Base-by-base conservation (phyloP, 805 yeast species). In the Wickerhamomyces silvicola region DNA sequence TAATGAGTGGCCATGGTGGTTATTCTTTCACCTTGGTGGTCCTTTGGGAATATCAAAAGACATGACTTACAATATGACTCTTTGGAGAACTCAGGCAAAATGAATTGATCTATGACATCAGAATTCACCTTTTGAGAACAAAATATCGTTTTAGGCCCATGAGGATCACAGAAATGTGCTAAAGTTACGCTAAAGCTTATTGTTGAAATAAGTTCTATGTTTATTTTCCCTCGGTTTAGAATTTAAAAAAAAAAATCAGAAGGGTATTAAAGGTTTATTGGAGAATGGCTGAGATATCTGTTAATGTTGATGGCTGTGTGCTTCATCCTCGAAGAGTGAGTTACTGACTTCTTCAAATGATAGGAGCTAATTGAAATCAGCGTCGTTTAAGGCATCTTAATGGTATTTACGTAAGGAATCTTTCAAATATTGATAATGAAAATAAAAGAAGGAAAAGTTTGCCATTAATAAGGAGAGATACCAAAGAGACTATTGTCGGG, bases 141-240 rank as follows among this genome's bases (percentile, higher is more conserved):
- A 49, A 78, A 55, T 2, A 81, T 61, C 24, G 76, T 69, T 10
- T 77, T 62, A 0, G 90, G 88, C 0, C 90, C 90, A 49, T 81
- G 88, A 15, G 75, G 68, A 54, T 81, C 90, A 53, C 90, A 81
- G 53, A 81, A 81, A 50, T 81, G 90, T 0, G 85, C 79, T 29
- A 81, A 51, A 14, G 81, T 64, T 8, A 75, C 55, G 9, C 70
- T 68, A 48, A 59, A 72, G 24, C 66, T 58, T 20, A 51, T 46
- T 13, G 17, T 13, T 7, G 11, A 9, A 24, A 24, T 10, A 24
- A 6, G 14, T 9, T 6, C 11, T 9, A 30, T 7, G 20, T 14
- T 17, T 24, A 4, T 16, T 10, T 10, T 19, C 13, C n/a, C 12
- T 10, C 15, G 13, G 25, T 7, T 8, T 16, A 9, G 25, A 16